phyloP scores from a whole-genome alignment of 805 yeast species.

The Yarrowia yakushimensis region DNA sequence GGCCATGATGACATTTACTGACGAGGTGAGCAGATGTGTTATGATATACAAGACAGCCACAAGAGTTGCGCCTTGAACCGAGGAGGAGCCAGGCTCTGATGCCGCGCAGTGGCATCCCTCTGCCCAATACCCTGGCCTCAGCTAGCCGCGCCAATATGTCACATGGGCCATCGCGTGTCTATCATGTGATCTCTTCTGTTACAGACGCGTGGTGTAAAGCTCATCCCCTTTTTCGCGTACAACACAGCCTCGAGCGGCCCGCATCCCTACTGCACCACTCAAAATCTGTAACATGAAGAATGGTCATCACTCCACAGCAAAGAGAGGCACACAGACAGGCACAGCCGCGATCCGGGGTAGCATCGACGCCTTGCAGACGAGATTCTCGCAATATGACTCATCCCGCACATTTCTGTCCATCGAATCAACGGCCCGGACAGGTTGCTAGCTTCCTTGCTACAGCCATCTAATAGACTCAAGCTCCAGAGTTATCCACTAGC shows the following conservation, averaged over 20 bases:
- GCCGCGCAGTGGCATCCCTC: too few relatives aligned
- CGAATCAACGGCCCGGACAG: neutral
- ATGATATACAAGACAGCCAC: neutral
- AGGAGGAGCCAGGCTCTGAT: too few relatives aligned
- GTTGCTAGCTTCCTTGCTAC: neutral
- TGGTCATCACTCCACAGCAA: neutral
- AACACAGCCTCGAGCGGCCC: constrained; percentile 13
- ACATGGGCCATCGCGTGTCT: neutral
- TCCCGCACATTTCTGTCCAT: neutral
- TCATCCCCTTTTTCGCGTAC: constrained; percentile 10
- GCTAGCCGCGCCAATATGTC: neutral
- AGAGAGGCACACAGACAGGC: neutral
- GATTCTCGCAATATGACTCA: neutral
- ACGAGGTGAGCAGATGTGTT: neutral
- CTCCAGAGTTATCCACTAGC: constrained; percentile 7
- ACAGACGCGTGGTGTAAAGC: constrained; percentile 12
- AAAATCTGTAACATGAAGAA: neutral
- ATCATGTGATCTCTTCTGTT: neutral
- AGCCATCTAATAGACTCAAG: neutral
- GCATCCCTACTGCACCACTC: neutral
- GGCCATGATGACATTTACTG: constrained; percentile 20
- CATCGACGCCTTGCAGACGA: neutral
- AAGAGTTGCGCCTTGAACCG: neutral
- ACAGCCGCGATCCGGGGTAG: neutral
- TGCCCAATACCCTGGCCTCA: neutral